phyloP scores from a whole-genome alignment of 1,284 basidiomycete genomes.

The Hemileia vastatrix region DNA sequence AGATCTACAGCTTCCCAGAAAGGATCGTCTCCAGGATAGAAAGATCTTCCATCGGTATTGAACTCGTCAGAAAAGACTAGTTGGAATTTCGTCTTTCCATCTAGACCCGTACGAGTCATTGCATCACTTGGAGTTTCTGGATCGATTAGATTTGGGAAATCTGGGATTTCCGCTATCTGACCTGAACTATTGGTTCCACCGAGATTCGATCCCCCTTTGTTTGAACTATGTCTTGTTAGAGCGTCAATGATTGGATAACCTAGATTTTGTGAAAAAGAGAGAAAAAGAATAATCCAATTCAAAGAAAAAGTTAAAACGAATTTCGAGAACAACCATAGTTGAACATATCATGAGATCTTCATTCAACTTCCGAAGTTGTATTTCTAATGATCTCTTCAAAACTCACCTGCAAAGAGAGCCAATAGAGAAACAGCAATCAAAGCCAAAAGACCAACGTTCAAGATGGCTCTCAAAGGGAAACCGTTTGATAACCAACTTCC shows the following conservation, averaged over 20 bases:
- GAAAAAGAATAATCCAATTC: no score
- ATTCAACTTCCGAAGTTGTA: no score
- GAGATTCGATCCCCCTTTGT: no score
- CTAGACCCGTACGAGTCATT: slow-evolving; percentile 27
- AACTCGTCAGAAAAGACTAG: slow-evolving; percentile 46
- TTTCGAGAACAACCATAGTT: no score
- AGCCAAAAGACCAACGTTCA: background rate
- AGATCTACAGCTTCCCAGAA: slow-evolving; percentile 30
- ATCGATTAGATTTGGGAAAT: slow-evolving; percentile 32
- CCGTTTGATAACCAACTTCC: background rate
- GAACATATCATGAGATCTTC: no score
- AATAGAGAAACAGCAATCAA: slow-evolving; percentile 23
- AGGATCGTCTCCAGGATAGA: slow-evolving; percentile 44
- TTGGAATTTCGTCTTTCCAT: slow-evolving; percentile 35
- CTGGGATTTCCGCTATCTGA: no score
- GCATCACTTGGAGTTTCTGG: slow-evolving; percentile 37
- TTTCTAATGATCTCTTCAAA: background rate
- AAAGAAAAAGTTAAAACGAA: no score
- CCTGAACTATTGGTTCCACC: no score
- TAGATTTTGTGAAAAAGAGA: no score
- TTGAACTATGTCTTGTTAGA: no score
- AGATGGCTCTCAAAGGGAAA: background rate
- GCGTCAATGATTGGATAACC: no score
- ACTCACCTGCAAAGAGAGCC: slow-evolving; percentile 26
- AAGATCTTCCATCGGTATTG: slow-evolving; percentile 41